Evolutionary conservation across 306 rosid species (phyloP).

Genomic region (Castanea crenata): DNA sequence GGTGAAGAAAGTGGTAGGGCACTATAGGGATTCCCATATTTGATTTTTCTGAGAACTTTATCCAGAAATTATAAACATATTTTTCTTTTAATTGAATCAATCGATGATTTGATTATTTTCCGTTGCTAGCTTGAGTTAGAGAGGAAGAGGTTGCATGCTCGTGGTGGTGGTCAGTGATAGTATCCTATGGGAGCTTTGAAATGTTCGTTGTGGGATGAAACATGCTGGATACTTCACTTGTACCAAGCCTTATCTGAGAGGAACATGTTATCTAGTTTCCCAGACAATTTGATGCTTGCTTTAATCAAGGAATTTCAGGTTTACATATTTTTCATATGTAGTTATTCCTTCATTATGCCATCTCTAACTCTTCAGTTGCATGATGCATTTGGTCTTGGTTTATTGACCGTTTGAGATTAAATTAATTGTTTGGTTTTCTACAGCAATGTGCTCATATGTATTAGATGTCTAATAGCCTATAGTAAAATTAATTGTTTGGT

Average conservation of each 20-base stretch:
- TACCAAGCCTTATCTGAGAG: constrained; percentile 24
- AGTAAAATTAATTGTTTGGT: not conserved
- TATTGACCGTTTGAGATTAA: constrained; percentile 11
- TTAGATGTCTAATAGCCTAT: not conserved
- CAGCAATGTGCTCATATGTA: not conserved
- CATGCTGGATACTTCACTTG: constrained; percentile 38
- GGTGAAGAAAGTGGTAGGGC: constrained; percentile 94
- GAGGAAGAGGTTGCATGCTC: constrained; percentile 85
- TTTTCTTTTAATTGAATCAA: constrained; percentile 7
- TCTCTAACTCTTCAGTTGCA: constrained; percentile 33
- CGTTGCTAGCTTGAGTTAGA: constrained; percentile 66
- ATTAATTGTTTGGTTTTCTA: not conserved
- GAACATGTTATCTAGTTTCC: constrained; percentile 22
- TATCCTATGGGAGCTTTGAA: constrained; percentile 23
- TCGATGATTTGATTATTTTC: constrained; percentile 9
- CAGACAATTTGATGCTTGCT: constrained; percentile 38
- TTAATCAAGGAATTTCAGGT: constrained; percentile 34
- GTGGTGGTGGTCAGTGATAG: constrained; percentile 55
- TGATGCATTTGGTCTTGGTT: constrained; percentile 37
- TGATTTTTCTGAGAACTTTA: not conserved
- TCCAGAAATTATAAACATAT: not conserved
- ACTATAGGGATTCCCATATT: constrained; percentile 7
- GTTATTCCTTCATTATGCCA: constrained; percentile 11
- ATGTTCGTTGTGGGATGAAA: constrained; percentile 22
- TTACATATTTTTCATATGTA: constrained; percentile 15